phyloP scores from a whole-genome alignment of 1,139 yeast species.

The Arxiozyma bovina region DNA sequence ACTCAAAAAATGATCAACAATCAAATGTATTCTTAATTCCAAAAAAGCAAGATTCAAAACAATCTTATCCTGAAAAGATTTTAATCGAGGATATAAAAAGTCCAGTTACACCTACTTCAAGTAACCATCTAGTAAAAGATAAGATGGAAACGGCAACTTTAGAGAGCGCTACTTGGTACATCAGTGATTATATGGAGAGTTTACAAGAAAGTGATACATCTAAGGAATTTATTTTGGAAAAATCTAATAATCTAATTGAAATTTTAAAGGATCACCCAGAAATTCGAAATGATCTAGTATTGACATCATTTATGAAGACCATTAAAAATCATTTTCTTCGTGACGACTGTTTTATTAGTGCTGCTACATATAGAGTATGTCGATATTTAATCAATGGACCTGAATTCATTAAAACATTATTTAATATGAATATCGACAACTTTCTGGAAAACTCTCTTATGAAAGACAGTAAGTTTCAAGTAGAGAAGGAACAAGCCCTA shows the following conservation, averaged over 20 bases:
- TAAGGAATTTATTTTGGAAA: conserved; percentile 43
- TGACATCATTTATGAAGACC: conserved; percentile 51
- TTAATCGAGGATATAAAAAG: not conserved
- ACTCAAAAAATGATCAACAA: not conserved
- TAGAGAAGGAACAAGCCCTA: conserved; percentile 74
- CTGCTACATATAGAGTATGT: conserved; percentile 68
- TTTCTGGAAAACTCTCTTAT: conserved; percentile 59
- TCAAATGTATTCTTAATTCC: not conserved
- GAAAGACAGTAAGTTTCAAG: conserved; percentile 41
- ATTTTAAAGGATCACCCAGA: conserved; percentile 53
- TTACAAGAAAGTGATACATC: conserved; percentile 36
- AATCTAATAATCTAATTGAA: conserved; percentile 55
- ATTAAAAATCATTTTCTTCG: conserved; percentile 55
- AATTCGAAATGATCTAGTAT: conserved; percentile 55
- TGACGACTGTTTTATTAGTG: conserved; percentile 53
- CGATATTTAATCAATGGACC: conserved; percentile 52
- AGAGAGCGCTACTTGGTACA: conserved; percentile 42
- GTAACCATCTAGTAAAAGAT: not conserved
- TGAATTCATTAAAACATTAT: conserved; percentile 43
- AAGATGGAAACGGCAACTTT: not conserved
- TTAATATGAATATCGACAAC: conserved; percentile 48
- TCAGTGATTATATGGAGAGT: conserved; percentile 42
- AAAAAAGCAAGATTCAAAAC: not conserved
- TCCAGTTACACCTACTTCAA: not conserved
- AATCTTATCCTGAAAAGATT: conserved; percentile 2